These are phyloP conservation scores for Bocquillonia castaneifolia DNA, from an alignment of 441 rosid genomes.

Conservation along the genomic window DNA sequence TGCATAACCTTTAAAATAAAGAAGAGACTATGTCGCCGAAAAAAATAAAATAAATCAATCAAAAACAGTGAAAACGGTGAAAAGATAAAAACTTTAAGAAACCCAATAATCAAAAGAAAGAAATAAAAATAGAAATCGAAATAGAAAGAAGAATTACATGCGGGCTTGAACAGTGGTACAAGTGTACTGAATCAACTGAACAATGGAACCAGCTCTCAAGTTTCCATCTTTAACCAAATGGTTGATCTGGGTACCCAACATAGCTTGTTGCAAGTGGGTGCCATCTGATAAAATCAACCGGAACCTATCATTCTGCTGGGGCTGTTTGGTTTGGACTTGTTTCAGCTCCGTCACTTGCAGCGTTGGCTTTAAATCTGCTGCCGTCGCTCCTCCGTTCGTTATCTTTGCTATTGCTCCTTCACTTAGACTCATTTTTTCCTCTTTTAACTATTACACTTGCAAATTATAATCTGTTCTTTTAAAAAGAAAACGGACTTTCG, in stretches of 20 bases:
- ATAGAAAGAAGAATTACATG: slow-evolving; percentile 36
- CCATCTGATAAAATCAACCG: slow-evolving; percentile 69
- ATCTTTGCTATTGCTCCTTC: slow-evolving; percentile 49
- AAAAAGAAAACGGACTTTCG: no score
- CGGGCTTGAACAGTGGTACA: slow-evolving; percentile 56
- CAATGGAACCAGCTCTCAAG: slow-evolving; percentile 54
- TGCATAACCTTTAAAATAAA: background rate
- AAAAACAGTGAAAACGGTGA: background rate
- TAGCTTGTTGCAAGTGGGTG: slow-evolving; percentile 45
- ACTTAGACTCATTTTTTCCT: slow-evolving; percentile 44
- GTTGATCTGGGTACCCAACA: slow-evolving; percentile 60
- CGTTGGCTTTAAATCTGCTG: slow-evolving; percentile 52
- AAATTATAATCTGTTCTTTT: no score
- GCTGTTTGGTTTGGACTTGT: slow-evolving; percentile 42
- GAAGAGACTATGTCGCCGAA: background rate
- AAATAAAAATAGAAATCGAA: background rate
- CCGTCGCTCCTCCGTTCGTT: slow-evolving; percentile 34
- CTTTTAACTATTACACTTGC: no score
- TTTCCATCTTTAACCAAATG: slow-evolving; percentile 41
- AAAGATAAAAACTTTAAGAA: background rate
- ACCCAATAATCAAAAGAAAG: background rate
- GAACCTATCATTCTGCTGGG: slow-evolving; percentile 45
- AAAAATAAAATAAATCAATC: background rate
- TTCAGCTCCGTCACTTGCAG: slow-evolving; percentile 64
- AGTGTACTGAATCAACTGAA: slow-evolving; percentile 47